Base-by-base conservation (phyloP, 805 yeast genomes). In the Zygosaccharomyces gambellarensis region DNA sequence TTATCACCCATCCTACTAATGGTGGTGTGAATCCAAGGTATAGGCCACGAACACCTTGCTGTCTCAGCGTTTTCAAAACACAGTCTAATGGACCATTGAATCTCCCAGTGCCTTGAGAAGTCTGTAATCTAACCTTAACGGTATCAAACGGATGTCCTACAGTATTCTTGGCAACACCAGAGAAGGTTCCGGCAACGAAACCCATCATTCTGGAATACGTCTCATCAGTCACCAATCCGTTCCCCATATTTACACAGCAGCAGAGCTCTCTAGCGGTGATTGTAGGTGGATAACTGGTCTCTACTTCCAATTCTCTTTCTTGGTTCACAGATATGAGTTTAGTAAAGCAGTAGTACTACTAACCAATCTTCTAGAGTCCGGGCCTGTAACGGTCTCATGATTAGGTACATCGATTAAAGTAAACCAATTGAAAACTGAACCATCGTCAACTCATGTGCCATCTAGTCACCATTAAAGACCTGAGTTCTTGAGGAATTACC, bases 61-160 rank as follows among this genome's bases (percentile, higher is more conserved):
- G 79, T 53, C 71, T 72, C 23, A 85, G 62, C 0, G 97, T 90
- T 62, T 85, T 81, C 59, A 73, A 57, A 3, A 87, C 82, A 66
- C 96, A 87, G 62, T 90, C 95, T 59, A 85, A 61, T 0, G 96
- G 94, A 2, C 95, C 96, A 46, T 73, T 81, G 72, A 87, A 88
- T 44, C 82, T 71, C 0, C 82, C 81, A 17, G 56, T 52, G 1
- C 79, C 76, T 7, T 89, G 82, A 7, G 84, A 79, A 1, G 89
- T 83, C 60, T 89, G 97, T 46, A 89, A 71, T 47, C 97, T 73
- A 14, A 89, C 96, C 62, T 89, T 89, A 55, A 90, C 82, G 1
- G 96, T 87, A 65, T 90, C 97, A 58, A 90, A 87, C 9, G 97
- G 96, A 66, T 89, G 97, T 2, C 97, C 97, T 8, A 90, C 96